Conservation (phyloP, 2,329 filamentous ascomycete species). For the Periconia sp. region DNA sequence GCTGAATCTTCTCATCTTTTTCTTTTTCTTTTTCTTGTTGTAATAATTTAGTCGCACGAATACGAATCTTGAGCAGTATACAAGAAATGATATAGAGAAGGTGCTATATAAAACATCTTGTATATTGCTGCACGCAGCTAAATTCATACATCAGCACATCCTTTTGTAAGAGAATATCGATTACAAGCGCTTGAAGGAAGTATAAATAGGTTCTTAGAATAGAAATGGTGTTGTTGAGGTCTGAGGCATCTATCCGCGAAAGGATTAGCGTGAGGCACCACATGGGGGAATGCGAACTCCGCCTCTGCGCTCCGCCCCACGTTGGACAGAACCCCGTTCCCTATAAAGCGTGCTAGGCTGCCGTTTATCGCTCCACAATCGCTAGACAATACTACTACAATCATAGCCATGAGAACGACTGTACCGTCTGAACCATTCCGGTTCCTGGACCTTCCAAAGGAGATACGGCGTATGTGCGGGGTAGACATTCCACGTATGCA, state of each 20-base stretch:
- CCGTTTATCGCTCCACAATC: neutral
- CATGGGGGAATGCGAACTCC: neutral
- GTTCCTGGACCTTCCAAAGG: conserved; percentile 8
- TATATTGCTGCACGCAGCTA: too few species aligned
- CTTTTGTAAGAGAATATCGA: too few species aligned
- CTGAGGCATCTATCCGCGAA: neutral
- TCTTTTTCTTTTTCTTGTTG: too few species aligned
- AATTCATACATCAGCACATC: too few species aligned
- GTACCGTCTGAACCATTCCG: conserved; percentile 4
- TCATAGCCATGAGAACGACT: neutral
- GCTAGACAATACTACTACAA: neutral
- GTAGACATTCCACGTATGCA: neutral
- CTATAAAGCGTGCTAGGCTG: neutral
- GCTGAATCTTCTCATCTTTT: too few species aligned
- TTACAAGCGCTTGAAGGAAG: too few species aligned
- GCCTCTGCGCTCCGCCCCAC: conserved; percentile 1
- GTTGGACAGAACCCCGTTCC: neutral
- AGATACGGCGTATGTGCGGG: conserved; percentile 3
- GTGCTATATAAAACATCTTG: too few species aligned
- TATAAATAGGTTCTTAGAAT: too few species aligned
- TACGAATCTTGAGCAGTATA: too few species aligned
- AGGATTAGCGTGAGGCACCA: neutral
- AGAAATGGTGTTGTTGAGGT: too few species aligned
- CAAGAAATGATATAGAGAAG: too few species aligned
- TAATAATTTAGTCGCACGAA: too few species aligned